phyloP scores from a whole-genome alignment of 164 flowering plant species.

The Tetracentron sinense region DNA sequence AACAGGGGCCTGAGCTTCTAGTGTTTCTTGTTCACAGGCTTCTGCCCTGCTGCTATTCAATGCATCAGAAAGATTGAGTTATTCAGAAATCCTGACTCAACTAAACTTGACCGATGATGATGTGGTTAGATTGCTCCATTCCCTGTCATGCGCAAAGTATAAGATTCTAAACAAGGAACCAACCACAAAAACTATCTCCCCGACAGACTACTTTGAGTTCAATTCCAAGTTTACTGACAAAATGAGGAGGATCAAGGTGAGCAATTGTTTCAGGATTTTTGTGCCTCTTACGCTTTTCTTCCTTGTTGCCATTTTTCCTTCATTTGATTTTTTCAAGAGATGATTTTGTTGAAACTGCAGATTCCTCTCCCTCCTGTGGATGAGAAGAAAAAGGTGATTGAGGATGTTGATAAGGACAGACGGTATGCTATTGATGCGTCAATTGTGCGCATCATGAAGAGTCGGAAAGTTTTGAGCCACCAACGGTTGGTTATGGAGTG shows the following conservation, averaged over 20 bases:
- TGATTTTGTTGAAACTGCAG: constrained; percentile 32
- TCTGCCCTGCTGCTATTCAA: constrained; percentile 77
- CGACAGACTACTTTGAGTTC: constrained; percentile 70
- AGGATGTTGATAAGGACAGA: constrained; percentile 91
- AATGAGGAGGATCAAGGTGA: constrained; percentile 89
- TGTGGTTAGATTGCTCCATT: constrained; percentile 72
- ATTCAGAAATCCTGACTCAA: constrained; percentile 73
- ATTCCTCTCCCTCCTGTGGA: constrained; percentile 81
- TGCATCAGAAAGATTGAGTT: constrained; percentile 60
- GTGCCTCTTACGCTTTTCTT: not conserved
- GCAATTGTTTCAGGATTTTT: not conserved
- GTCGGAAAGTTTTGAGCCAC: constrained; percentile 81
- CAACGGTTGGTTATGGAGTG: constrained; percentile 87
- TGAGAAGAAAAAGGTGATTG: constrained; percentile 86
- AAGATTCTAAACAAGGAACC: constrained; percentile 85
- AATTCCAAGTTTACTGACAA: constrained; percentile 84
- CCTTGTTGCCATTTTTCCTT: not conserved
- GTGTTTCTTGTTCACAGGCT: constrained; percentile 41
- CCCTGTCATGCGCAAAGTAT: constrained; percentile 85
- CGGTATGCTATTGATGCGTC: constrained; percentile 94
- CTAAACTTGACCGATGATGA: constrained; percentile 76
- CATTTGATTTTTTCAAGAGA: constrained; percentile 1
- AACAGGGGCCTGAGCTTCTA: constrained; percentile 3
- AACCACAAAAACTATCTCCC: constrained; percentile 59
- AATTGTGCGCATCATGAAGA: constrained; percentile 92